A percentile compares a stretch with the other conserved stretches of the same genome.
These are phyloP conservation scores for Lichtheimia hyalospora DNA, from an alignment of 371 early-diverging fungal species.

Conservation along the genomic window DNA sequence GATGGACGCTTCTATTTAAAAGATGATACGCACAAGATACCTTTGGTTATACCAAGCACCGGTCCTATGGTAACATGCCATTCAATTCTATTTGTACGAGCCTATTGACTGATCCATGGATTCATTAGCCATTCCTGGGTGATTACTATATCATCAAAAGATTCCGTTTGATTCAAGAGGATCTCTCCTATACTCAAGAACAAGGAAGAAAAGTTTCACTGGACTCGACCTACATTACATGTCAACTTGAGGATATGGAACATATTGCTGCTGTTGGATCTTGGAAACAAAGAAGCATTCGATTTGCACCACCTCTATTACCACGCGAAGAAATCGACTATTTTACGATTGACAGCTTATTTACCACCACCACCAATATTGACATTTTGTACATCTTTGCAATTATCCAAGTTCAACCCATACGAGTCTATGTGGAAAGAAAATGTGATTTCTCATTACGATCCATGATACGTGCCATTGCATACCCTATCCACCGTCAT, in stretches of 20 bases:
- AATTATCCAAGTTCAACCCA: neutral
- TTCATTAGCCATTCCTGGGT: conserved; percentile 2
- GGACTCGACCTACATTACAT: conserved; percentile 11
- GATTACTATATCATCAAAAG: conserved; percentile 12
- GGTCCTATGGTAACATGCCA: neutral
- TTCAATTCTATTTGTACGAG: neutral
- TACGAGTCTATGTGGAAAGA: neutral
- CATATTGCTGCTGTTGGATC: conserved; percentile 4
- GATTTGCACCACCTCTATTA: neutral
- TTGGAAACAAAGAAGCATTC: neutral
- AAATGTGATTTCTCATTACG: neutral
- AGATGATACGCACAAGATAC: conserved; percentile 9
- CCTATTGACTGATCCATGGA: neutral
- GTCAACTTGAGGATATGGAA: conserved; percentile 6
- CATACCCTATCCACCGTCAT: no score
- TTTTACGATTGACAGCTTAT: neutral
- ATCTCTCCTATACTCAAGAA: conserved; percentile 13
- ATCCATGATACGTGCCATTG: no score
- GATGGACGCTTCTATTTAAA: conserved; percentile 14
- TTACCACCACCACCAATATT: no score
- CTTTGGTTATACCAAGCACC: conserved; percentile 3
- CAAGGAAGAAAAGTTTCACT: neutral
- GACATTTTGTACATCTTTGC: neutral
- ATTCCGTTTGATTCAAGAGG: conserved; percentile 13
- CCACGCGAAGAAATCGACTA: neutral